Base-by-base conservation (phyloP, 345 rosid species). In the Draba incana region DNA sequence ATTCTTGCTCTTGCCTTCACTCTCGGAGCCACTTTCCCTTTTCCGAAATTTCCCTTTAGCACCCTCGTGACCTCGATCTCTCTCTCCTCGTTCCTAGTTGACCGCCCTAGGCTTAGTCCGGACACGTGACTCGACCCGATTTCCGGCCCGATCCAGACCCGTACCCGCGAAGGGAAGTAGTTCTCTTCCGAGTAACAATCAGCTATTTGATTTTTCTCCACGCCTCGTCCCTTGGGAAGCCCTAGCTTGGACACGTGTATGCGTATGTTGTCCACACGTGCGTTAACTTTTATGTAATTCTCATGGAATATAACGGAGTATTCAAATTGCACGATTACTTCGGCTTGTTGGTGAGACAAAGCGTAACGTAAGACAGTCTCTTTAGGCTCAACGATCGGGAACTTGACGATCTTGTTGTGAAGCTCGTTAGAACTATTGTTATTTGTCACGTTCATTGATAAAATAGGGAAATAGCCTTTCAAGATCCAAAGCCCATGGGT, bases 81-180 rank as follows among this genome's bases (percentile, higher is more conserved):
- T 68, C 64, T 80, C 87, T 70, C 88, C 83, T 56, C 77, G 78
- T 75, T 83, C 82, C 72, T 75, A 0, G 92, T 86, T 6, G 96
- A 89, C 59, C 92, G 84, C 11, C 96, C 95, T 57, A 89, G 75
- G 71, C 88, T 88, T 80, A 88, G 46, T 1, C 87, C 96, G 4
- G 80, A 76, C 16, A 92, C 88, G 24, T 86, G 86, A 5, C 85
- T 85, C 2, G 95, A 83, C 14, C 98, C 98, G 3, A 84, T 77
- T 62, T 92, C 93, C 0, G 95, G 98, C 41, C 95, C 98, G 15
- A 86, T 83, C 97, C 90, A 92, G n/a, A 81, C 77, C 44, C 84
- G 69, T 12, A 79, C 84, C 75, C 90, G 78, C 2, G 90, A 80
- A 1, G 88, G 92, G 25, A 84, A 82, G 64, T 90, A 86, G 63